These are phyloP conservation scores for Solanum infundibuliforme DNA, from an alignment of 257 asterid genomes.

Conservation along the genomic window DNA sequence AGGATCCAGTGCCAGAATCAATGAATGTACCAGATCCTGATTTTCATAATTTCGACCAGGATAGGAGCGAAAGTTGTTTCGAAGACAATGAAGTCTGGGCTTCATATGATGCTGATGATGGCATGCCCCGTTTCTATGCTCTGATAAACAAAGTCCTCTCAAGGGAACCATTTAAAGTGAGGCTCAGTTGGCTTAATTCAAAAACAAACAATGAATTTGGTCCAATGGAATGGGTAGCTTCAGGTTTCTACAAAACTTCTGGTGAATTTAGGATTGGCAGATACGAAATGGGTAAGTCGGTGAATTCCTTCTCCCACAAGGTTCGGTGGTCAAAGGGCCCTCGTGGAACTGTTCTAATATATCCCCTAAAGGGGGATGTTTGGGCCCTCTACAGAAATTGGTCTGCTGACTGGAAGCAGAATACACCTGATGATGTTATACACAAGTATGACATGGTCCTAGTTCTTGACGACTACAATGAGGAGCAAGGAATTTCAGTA, in stretches of 20 bases:
- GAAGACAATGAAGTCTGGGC: constrained; percentile 25
- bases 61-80: constrained; percentile 15
- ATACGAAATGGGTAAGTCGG: constrained; percentile 2
- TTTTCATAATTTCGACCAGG: constrained; percentile 24
- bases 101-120: constrained; percentile 23
- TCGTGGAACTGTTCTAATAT: constrained; percentile 13
- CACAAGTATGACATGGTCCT: constrained; percentile 23
- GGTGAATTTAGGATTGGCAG: constrained; percentile 23
- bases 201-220: constrained; percentile 19
- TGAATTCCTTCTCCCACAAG: constrained; percentile 24
- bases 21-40: constrained; percentile 68
- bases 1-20: constrained; percentile 10
- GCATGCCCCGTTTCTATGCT: constrained; percentile 30
- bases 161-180: constrained; percentile 18
- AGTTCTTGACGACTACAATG: constrained; percentile 15
- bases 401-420: constrained; percentile 20
- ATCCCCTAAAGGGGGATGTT: constrained; percentile 15
- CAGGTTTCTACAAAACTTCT: constrained; percentile 22
- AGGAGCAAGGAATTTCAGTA: constrained; percentile 18
- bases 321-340: constrained; percentile 20
- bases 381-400: constrained; percentile 23
- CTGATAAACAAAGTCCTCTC: constrained; percentile 16
- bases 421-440: constrained; percentile 19
- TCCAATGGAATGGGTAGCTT: constrained; percentile 17
- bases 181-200: constrained; percentile 24